Conservation (phyloP, 225 moss, liverwort and hornwort species). For the Pseudoscleropodium purum region DNA sequence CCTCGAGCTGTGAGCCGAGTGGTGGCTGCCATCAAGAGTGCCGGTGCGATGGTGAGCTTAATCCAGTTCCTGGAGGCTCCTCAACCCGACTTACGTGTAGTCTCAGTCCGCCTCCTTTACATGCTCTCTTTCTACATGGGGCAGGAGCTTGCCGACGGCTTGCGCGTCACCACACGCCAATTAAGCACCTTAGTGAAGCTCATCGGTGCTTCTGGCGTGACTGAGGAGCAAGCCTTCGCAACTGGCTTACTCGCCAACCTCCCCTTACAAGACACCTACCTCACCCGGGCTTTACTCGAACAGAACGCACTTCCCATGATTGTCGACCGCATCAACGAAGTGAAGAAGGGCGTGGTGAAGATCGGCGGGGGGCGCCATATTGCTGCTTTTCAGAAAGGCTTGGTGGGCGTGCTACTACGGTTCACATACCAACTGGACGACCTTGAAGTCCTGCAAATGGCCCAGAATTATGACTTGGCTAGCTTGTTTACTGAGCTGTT, state of each 20-base stretch:
- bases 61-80: constrained; percentile 59
- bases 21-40: constrained; percentile 71
- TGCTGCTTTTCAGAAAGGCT: constrained; percentile 42
- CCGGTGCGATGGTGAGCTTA: constrained; percentile 50
- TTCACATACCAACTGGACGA: constrained; percentile 46
- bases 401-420: constrained; percentile 49
- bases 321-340: constrained; percentile 29
- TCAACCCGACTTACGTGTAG: constrained; percentile 29
- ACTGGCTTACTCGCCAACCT: constrained; percentile 37
- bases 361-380: constrained; percentile 37
- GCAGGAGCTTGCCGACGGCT: constrained; percentile 53
- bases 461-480: constrained; percentile 22
- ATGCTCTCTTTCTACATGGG: constrained; percentile 47
- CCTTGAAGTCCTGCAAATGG: not conserved
- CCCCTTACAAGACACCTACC: constrained; percentile 25
- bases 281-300: constrained; percentile 40
- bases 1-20: constrained; percentile 46
- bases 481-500: constrained; percentile 36
- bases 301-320: constrained; percentile 31
- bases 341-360: constrained; percentile 36
- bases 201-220: constrained; percentile 14
- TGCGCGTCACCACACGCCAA: constrained; percentile 47
- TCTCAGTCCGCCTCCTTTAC: constrained; percentile 31
- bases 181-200: constrained; percentile 43
- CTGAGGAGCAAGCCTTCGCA: constrained; percentile 44